Evolutionary conservation across 371 early-diverging fungal genomes (phyloP).

Genomic region (Umbelopsis sp.): DNA sequence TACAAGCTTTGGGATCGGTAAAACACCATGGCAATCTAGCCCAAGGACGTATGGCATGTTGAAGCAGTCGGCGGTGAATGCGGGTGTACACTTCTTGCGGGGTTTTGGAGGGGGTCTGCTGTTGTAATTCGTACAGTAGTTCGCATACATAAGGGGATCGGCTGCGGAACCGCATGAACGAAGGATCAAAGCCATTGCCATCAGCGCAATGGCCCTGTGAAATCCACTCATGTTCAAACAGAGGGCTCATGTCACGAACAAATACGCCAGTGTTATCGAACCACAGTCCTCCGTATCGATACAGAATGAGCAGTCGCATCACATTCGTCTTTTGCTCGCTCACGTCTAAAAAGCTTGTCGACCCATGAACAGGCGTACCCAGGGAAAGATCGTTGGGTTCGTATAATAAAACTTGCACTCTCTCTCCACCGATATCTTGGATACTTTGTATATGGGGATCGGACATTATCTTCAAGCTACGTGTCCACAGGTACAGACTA

Average conservation of each 20-base stretch:
- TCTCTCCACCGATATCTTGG: slow-evolving; percentile 1
- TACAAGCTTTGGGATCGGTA: slow-evolving; percentile 40
- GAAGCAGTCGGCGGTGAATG: slow-evolving; percentile 35
- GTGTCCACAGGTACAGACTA: slow-evolving; percentile 43
- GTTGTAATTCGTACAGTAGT: slow-evolving; percentile 25
- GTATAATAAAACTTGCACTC: slow-evolving; percentile 20
- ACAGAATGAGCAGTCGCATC: slow-evolving; percentile 41
- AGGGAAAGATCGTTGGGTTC: slow-evolving; percentile 14
- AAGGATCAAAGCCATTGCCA: slow-evolving; percentile 36
- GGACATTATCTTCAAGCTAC: not conserved
- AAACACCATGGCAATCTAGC: slow-evolving; percentile 54
- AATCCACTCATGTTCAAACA: slow-evolving; percentile 49
- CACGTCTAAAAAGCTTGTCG: not conserved
- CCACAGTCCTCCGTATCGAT: slow-evolving; percentile 54
- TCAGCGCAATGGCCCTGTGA: slow-evolving; percentile 44
- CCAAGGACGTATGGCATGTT: slow-evolving; percentile 40
- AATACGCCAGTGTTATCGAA: slow-evolving; percentile 50
- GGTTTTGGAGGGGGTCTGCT: not conserved
- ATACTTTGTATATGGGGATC: not conserved
- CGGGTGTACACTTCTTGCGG: slow-evolving; percentile 29
- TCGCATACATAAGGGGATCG: slow-evolving; percentile 50
- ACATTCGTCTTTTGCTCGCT: slow-evolving; percentile 30
- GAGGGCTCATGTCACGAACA: slow-evolving; percentile 46
- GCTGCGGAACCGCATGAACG: slow-evolving; percentile 37
- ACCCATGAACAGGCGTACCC: slow-evolving; percentile 23